Percentiles rank a stretch among this genome's conserved stretches.
Evolutionary conservation across 225 moss, liverwort and hornwort genomes (phyloP).

Genomic region (Lunularia cruciata): DNA sequence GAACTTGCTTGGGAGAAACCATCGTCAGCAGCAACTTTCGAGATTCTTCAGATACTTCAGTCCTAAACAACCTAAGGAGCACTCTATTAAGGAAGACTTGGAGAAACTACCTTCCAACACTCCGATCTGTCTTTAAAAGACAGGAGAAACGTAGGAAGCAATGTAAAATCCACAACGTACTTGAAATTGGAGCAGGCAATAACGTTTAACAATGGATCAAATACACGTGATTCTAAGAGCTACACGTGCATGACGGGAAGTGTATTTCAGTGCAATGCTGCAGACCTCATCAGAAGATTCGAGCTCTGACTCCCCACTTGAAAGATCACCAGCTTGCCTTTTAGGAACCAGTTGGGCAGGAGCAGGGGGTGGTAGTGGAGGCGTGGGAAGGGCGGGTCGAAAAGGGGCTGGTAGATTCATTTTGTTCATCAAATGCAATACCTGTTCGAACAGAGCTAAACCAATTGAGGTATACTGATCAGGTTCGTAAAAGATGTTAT

Average conservation of each 20-base stretch:
- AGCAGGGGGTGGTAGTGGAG: constrained; percentile 79
- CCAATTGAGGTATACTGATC: constrained; percentile 68
- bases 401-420: constrained; percentile 99
- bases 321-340: constrained; percentile 78
- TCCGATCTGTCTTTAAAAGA: too few species aligned
- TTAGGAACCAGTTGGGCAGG: constrained; percentile 58
- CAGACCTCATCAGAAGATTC: constrained; percentile 85
- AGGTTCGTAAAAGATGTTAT: constrained; percentile 34
- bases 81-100: too few species aligned
- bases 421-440: constrained; percentile 97
- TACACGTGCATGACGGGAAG: too few species aligned
- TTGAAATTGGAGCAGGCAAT: too few species aligned
- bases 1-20: neutral
- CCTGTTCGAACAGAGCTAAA: constrained; percentile 76
- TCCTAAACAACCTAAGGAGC: too few species aligned
- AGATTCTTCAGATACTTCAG: too few species aligned
- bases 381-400: constrained; percentile 87
- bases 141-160: too few species aligned
- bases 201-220: too few species aligned
- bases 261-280: neutral
- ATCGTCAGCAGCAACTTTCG: neutral
- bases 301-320: constrained; percentile 96
- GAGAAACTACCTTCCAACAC: too few species aligned
- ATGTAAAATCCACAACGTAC: too few species aligned
- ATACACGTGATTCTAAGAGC: too few species aligned